phyloP scores from a whole-genome alignment of 2,329 filamentous ascomycete species.

The Trichoderma afroharzianum region DNA sequence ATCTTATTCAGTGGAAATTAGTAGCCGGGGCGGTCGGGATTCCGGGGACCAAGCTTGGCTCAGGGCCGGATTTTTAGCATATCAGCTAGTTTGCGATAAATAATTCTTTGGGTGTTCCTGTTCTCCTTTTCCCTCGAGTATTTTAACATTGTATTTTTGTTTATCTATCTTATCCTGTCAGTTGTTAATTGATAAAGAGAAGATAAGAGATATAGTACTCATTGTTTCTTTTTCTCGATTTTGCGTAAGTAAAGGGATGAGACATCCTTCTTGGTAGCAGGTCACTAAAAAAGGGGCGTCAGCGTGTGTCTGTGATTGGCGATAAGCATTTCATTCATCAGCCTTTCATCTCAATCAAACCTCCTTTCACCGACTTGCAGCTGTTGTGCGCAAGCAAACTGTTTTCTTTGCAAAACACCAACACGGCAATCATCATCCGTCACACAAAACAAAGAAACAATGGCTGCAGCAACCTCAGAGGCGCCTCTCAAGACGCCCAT shows the following conservation, averaged over 20 bases:
- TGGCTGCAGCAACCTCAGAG: neutral
- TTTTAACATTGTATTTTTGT: neutral
- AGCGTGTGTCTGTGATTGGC: neutral
- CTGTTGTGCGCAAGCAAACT: neutral
- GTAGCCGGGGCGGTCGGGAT: neutral
- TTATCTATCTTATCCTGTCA: too few relatives aligned
- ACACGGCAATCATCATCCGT: neutral
- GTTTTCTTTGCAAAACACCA: neutral
- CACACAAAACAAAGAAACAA: neutral
- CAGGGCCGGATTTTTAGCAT: neutral
- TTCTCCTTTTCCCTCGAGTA: neutral
- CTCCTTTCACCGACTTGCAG: neutral
- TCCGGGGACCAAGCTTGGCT: neutral
- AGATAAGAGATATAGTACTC: neutral
- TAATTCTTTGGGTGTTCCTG: neutral
- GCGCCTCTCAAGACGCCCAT: conserved; percentile 15
- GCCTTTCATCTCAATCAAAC: neutral
- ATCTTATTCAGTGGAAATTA: conserved; percentile 8
- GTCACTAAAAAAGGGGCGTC: neutral
- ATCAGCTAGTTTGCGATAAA: neutral
- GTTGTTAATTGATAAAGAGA: too few relatives aligned
- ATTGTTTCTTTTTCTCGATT: neutral
- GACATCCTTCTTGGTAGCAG: neutral
- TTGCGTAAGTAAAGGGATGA: neutral
- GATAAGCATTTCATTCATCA: neutral